Percentiles rank a stretch among this genome's conserved stretches.
These are phyloP conservation scores for Melanogaster broomeanus DNA, from an alignment of 768 basidiomycete genomes.

Conservation along the genomic window DNA sequence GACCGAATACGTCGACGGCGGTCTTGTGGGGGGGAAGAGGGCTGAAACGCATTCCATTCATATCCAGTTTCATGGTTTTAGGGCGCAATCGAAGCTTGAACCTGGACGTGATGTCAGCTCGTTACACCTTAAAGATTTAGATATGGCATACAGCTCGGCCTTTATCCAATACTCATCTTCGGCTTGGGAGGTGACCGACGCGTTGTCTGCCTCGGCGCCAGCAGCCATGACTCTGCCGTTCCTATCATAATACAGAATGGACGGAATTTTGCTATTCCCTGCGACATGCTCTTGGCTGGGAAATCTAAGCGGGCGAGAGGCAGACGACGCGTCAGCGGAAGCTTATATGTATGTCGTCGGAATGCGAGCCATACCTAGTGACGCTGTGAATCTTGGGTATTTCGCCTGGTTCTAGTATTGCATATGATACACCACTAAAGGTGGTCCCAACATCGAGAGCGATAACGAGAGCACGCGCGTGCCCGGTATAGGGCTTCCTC, in stretches of 20 bases:
- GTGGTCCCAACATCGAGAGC: conserved; percentile 85
- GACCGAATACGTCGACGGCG: conserved; percentile 74
- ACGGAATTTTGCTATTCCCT: conserved; percentile 83
- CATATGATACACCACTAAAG: conserved; percentile 82
- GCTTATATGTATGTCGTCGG: not conserved
- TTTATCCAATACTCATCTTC: conserved; percentile 81
- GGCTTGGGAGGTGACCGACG: conserved; percentile 57
- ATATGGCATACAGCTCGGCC: conserved; percentile 63
- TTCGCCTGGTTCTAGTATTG: conserved; percentile 79
- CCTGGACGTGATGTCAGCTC: conserved; percentile 33
- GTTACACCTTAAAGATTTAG: conserved; percentile 2
- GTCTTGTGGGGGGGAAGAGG: conserved; percentile 66
- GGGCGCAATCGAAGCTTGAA: conserved; percentile 83
- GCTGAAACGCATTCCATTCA: conserved; percentile 82
- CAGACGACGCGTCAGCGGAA: not conserved
- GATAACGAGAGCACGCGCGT: conserved; percentile 65
- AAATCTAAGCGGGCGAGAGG: conserved; percentile 48
- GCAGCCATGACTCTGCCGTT: conserved; percentile 67
- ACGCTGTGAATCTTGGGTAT: conserved; percentile 82
- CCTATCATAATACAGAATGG: conserved; percentile 72
- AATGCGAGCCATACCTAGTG: conserved; percentile 53
- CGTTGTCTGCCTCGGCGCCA: conserved; percentile 75
- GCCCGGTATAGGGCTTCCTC: conserved; percentile 73
- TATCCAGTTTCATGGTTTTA: conserved; percentile 74
- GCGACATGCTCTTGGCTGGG: conserved; percentile 86